Conservation (phyloP, 2,329 filamentous ascomycete species). For the Lecanosticta acicola region DNA sequence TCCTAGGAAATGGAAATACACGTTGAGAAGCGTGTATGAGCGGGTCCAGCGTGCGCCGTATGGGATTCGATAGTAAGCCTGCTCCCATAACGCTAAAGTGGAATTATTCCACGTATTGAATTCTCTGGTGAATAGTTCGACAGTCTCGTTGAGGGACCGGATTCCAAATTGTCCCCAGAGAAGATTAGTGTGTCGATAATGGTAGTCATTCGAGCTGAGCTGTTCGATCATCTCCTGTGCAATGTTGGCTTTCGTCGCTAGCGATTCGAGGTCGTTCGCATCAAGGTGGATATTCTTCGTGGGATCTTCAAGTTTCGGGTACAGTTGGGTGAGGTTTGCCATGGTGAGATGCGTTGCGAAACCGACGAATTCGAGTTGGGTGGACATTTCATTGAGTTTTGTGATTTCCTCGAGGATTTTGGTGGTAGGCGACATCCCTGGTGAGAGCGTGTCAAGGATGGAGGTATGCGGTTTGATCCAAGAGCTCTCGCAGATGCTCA, state of each 20-base stretch:
- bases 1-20: constrained; percentile 6
- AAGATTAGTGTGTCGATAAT: constrained; percentile 1
- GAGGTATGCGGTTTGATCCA: not conserved
- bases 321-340: constrained; percentile 6
- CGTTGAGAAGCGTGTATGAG: constrained; percentile 1
- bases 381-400: constrained; percentile 6
- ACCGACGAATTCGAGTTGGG: constrained; percentile 9
- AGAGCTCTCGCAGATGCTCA: not conserved
- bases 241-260: not conserved
- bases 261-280: not conserved
- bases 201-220: constrained; percentile 7
- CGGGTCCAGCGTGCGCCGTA: constrained; percentile 4
- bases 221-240: constrained; percentile 4
- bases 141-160: not conserved
- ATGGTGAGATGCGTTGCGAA: constrained; percentile 8
- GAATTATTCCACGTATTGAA: not conserved
- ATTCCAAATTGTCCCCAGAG: not conserved
- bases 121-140: not conserved
- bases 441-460: not conserved
- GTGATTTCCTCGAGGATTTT: constrained; percentile 3
- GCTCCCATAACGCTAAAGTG: not conserved
- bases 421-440: not conserved
- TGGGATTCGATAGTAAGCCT: constrained; percentile 1
- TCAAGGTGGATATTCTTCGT: not conserved
- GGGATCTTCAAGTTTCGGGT: constrained; percentile 2